These are phyloP conservation scores for Cercospora berteroae DNA, from an alignment of 2,329 filamentous ascomycete species.

Conservation along the genomic window DNA sequence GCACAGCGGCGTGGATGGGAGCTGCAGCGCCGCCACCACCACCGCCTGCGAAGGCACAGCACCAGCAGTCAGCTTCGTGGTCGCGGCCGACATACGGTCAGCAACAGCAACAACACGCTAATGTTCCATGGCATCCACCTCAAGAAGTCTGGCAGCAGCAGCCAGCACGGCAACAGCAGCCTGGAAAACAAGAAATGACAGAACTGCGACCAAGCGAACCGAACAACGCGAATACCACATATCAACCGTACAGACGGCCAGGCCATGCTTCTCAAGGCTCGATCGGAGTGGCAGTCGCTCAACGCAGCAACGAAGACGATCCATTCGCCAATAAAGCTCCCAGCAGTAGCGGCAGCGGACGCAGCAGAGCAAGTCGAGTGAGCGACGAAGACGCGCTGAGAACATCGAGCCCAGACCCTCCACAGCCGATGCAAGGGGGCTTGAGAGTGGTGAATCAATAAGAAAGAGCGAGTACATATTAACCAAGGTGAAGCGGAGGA, in stretches of 20 bases:
- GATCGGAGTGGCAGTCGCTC: background rate
- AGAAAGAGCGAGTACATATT: background rate
- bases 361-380: background rate
- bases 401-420: background rate
- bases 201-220: background rate
- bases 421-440: background rate
- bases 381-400: background rate
- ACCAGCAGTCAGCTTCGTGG: background rate
- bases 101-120: background rate
- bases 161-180: background rate
- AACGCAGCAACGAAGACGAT: background rate
- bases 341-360: background rate
- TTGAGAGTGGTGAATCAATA: constrained; percentile 1
- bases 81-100: background rate
- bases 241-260: background rate
- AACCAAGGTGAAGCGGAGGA: background rate
- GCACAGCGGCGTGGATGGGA: background rate
- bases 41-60: background rate
- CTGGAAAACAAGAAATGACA: background rate
- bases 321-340: background rate
- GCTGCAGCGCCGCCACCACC: background rate
- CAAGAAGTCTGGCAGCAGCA: background rate
- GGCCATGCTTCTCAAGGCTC: background rate
- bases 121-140: background rate
- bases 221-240: background rate